These are phyloP conservation scores for Claviceps sp. DNA, from an alignment of 2,329 filamentous ascomycete genomes.

Conservation along the genomic window DNA sequence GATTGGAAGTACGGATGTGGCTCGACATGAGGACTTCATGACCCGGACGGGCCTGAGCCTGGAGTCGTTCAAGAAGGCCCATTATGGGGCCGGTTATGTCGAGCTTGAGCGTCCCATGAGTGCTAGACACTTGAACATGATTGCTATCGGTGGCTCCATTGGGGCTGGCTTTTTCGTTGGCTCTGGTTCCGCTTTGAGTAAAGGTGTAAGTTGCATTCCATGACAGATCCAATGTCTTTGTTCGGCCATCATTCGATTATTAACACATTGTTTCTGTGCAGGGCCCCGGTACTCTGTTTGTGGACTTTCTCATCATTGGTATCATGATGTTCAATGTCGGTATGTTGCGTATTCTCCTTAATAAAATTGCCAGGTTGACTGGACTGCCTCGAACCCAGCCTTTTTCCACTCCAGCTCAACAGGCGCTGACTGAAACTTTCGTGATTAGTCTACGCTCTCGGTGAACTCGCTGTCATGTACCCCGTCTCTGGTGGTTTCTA, in stretches of 20 bases:
- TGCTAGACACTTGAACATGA: slow-evolving; percentile 45
- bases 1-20: slow-evolving; percentile 6
- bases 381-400: too few relatives aligned
- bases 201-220: slow-evolving; percentile 30
- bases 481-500: slow-evolving; percentile 47
- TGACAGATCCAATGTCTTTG: not conserved
- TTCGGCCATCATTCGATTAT: not conserved
- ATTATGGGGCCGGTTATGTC: slow-evolving; percentile 19
- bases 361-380: not conserved
- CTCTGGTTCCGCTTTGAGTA: slow-evolving; percentile 37
- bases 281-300: slow-evolving; percentile 5
- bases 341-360: not conserved
- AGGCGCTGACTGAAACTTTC: not conserved
- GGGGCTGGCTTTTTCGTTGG: slow-evolving; percentile 51
- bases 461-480: slow-evolving; percentile 44
- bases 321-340: slow-evolving; percentile 9
- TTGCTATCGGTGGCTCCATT: slow-evolving; percentile 48
- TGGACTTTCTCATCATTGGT: slow-evolving; percentile 7
- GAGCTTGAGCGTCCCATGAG: slow-evolving; percentile 33
- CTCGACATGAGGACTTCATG: slow-evolving; percentile 18
- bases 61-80: slow-evolving; percentile 24
- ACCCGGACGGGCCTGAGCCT: slow-evolving; percentile 25
- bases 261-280: not conserved
- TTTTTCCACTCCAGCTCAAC: not conserved
- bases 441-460: slow-evolving; percentile 36